A percentile compares a stretch with the other conserved stretches of the same genome.
Conservation (phyloP, 2,329 filamentous ascomycete genomes). For the Botrytis paeoniae region DNA sequence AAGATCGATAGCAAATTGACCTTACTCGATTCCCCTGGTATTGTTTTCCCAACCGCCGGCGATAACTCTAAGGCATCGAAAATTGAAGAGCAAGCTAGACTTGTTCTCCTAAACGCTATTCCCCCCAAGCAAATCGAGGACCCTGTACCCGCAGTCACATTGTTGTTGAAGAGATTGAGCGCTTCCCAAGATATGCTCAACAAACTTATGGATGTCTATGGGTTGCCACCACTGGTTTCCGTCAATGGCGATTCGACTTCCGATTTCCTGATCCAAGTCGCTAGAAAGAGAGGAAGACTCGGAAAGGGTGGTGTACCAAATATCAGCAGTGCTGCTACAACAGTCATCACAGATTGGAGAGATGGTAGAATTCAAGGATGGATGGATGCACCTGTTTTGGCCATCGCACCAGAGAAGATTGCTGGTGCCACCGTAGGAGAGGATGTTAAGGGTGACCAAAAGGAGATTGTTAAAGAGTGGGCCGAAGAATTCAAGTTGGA, state of each 20-base stretch:
- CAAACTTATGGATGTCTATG: conserved; percentile 80
- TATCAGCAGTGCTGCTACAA: conserved; percentile 80
- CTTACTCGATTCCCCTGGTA: conserved; percentile 88
- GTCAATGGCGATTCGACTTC: conserved; percentile 73
- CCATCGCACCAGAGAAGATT: conserved; percentile 45
- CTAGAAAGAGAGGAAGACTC: conserved; percentile 84
- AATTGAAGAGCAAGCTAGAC: conserved; percentile 74
- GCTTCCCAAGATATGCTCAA: conserved; percentile 69
- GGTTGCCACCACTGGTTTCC: conserved; percentile 73
- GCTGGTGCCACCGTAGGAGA: conserved; percentile 43
- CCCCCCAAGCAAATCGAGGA: conserved; percentile 94
- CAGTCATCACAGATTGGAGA: conserved; percentile 94
- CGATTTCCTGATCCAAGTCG: conserved; percentile 92
- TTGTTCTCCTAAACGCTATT: conserved; percentile 85
- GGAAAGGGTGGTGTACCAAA: conserved; percentile 91
- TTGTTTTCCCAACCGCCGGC: conserved; percentile 78
- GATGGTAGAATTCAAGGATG: conserved; percentile 93
- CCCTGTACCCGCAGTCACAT: conserved; percentile 78
- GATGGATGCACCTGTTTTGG: conserved; percentile 71
- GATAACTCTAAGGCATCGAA: conserved; percentile 52
- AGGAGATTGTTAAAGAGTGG: conserved; percentile 89
- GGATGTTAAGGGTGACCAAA: conserved; percentile 62
- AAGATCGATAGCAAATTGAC: conserved; percentile 95
- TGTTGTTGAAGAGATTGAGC: conserved; percentile 80
- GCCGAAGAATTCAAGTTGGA: conserved; percentile 94